These are phyloP conservation scores for Thermoascus crustaceus DNA, from an alignment of 2,329 filamentous ascomycete species.

Conservation along the genomic window DNA sequence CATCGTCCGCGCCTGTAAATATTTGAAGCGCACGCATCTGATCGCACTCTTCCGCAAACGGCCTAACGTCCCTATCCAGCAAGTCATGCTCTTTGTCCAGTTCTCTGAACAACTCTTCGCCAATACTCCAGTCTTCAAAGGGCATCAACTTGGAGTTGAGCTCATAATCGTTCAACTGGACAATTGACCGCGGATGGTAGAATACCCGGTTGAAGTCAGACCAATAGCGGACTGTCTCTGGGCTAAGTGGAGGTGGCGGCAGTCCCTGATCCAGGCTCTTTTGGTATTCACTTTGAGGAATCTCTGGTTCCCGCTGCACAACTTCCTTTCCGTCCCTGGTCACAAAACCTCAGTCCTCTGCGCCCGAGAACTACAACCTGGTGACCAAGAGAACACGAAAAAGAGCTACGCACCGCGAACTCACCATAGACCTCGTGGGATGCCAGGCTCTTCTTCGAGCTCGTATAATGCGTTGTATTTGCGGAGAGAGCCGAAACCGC, in stretches of 20 bases:
- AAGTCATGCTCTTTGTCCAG: slow-evolving; percentile 76
- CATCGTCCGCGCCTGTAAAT: slow-evolving; percentile 63
- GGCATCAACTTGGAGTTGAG: slow-evolving; percentile 71
- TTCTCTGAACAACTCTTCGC: slow-evolving; percentile 64
- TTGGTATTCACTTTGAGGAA: slow-evolving; percentile 68
- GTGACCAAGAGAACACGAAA: not conserved
- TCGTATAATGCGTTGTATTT: slow-evolving; percentile 88
- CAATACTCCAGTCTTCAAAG: slow-evolving; percentile 67
- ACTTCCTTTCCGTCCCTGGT: slow-evolving; percentile 58
- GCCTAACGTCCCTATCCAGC: slow-evolving; percentile 79
- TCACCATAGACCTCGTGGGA: slow-evolving; percentile 39
- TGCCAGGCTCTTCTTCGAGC: slow-evolving; percentile 30
- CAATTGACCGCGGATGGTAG: slow-evolving; percentile 79
- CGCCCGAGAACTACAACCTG: not conserved
- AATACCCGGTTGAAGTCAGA: slow-evolving; percentile 91
- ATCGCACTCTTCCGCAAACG: slow-evolving; percentile 88
- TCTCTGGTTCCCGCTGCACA: slow-evolving; percentile 59
- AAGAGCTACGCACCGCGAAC: slow-evolving; percentile 4
- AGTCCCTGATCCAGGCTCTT: slow-evolving; percentile 66
- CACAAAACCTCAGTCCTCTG: slow-evolving; percentile 1
- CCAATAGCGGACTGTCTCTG: slow-evolving; percentile 81
- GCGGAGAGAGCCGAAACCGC: slow-evolving; percentile 78
- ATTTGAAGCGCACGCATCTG: slow-evolving; percentile 82
- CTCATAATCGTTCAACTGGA: slow-evolving; percentile 83
- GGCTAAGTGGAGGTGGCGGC: slow-evolving; percentile 54